These are phyloP conservation scores for Waltergamsia citrina DNA, from an alignment of 2,329 filamentous ascomycete species.

Conservation along the genomic window DNA sequence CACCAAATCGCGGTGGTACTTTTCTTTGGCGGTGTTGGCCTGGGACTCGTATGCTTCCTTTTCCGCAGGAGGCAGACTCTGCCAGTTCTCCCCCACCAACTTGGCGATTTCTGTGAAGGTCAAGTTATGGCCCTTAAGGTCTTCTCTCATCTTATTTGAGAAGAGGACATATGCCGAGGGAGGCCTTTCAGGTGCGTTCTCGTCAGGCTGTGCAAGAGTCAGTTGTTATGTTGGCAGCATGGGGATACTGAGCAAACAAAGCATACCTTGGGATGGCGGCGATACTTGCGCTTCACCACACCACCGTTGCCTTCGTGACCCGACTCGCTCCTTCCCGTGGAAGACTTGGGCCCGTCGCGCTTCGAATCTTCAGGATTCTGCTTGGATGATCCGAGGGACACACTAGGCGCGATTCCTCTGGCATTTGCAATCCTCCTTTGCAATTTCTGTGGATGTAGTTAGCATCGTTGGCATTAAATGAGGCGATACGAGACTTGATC, in stretches of 20 bases:
- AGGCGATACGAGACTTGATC: constrained; percentile 14
- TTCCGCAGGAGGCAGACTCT: constrained; percentile 54
- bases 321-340: constrained; percentile 34
- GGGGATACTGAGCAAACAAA: constrained; percentile 1
- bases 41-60: constrained; percentile 66
- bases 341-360: constrained; percentile 41
- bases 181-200: constrained; percentile 70
- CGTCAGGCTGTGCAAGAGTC: constrained; percentile 47
- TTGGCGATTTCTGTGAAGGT: constrained; percentile 81
- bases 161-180: constrained; percentile 81
- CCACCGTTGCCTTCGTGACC: constrained; percentile 32
- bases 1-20: constrained; percentile 61
- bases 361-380: constrained; percentile 44
- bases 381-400: constrained; percentile 39
- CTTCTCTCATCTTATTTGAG: constrained; percentile 74
- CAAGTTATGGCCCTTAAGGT: constrained; percentile 64
- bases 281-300: constrained; percentile 62
- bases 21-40: constrained; percentile 65
- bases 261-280: constrained; percentile 64
- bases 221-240: constrained; percentile 1
- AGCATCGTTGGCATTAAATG: constrained; percentile 3
- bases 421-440: constrained; percentile 73
- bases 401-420: constrained; percentile 49
- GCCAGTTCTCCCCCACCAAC: constrained; percentile 74
- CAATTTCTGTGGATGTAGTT: constrained; percentile 52